A percentile compares a stretch with the other conserved stretches of the same genome.
These are phyloP conservation scores for Diaporthe vaccinii DNA, from an alignment of 2,329 filamentous ascomycete species.

Conservation along the genomic window DNA sequence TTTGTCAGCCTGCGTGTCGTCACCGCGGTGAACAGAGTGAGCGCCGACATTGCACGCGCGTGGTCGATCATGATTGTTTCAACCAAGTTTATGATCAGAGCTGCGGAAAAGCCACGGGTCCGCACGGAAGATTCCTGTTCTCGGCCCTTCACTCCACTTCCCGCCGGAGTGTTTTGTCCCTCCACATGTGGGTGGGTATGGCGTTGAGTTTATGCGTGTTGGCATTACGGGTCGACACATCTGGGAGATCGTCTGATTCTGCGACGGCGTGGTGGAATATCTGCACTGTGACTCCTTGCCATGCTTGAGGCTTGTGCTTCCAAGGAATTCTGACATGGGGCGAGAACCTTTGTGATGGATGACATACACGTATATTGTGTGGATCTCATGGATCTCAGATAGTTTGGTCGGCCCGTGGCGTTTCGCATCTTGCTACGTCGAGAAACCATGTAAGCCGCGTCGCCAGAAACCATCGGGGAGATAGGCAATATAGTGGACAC, in stretches of 20 bases:
- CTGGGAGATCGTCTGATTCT: slow-evolving; percentile 27
- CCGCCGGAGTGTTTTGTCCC: neutral
- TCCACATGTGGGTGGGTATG: neutral
- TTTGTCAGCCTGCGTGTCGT: slow-evolving; percentile 9
- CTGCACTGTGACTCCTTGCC: slow-evolving; percentile 8
- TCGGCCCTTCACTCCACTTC: slow-evolving; percentile 19
- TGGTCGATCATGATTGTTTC: slow-evolving; percentile 22
- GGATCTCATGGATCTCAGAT: neutral
- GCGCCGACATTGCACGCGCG: neutral
- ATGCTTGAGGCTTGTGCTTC: neutral
- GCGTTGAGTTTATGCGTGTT: neutral
- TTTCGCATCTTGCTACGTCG: neutral
- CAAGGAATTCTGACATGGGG: slow-evolving; percentile 1
- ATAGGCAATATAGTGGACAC: neutral
- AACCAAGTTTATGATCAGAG: slow-evolving; percentile 6
- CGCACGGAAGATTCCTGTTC: neutral
- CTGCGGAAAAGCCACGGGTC: neutral
- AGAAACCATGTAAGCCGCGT: neutral
- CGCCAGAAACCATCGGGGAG: neutral
- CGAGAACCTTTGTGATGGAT: neutral
- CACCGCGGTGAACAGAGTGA: neutral
- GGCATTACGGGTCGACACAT: slow-evolving; percentile 25
- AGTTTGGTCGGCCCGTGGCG: neutral
- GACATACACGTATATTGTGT: neutral
- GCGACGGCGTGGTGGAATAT: slow-evolving; percentile 4